These are phyloP conservation scores for Mycena vulgaris DNA, from an alignment of 768 basidiomycete species.

Conservation along the genomic window DNA sequence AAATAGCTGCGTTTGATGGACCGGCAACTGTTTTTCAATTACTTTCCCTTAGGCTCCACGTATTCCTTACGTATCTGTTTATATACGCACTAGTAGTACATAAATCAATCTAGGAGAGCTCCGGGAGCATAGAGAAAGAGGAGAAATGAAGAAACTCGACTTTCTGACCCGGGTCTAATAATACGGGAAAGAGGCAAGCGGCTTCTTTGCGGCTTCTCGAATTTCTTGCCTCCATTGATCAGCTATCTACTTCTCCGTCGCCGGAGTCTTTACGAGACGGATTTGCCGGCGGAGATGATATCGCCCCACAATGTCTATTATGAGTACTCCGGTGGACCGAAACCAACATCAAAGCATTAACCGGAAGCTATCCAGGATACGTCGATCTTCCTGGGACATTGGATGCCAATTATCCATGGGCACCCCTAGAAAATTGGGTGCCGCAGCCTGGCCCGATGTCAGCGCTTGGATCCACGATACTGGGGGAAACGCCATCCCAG, in stretches of 20 bases:
- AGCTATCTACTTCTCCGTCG: not conserved
- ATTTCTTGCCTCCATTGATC: not conserved
- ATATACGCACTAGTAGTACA: no score
- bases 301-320: no score
- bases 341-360: slow-evolving; percentile 10
- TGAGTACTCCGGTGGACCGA: no score
- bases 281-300: no score
- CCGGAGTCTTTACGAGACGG: not conserved
- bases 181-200: not conserved
- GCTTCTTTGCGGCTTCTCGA: no score
- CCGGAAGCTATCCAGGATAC: slow-evolving; percentile 32
- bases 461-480: slow-evolving; percentile 1
- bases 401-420: not conserved
- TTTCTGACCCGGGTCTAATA: no score
- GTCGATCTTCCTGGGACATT: slow-evolving; percentile 28
- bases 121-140: no score
- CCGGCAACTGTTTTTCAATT: no score
- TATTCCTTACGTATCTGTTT: no score
- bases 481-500: slow-evolving; percentile 1
- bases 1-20: no score
- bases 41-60: no score
- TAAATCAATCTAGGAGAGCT: not conserved
- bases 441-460: not conserved
- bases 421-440: not conserved
- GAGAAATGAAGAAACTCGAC: no score